Evolutionary conservation across 2,329 filamentous ascomycete species (phyloP).

Genomic region (Cladosporium cucumerinum): DNA sequence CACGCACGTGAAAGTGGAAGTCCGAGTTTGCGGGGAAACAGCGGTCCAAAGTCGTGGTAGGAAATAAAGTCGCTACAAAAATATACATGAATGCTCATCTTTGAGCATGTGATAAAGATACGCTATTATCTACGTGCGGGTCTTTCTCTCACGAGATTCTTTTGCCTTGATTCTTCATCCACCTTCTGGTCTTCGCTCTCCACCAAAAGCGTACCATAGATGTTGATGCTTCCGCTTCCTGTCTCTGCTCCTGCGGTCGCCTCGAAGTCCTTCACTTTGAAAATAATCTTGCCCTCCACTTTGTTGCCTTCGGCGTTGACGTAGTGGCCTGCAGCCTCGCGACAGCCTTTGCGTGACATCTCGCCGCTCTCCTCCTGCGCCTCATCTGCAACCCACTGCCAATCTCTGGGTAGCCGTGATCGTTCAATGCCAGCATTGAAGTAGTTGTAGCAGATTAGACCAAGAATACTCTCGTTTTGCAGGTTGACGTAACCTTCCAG

Average conservation of each 20-base stretch:
- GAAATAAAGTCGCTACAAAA: constrained; percentile 1
- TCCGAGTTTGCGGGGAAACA: not conserved
- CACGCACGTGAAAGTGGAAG: constrained; percentile 4
- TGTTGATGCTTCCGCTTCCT: constrained; percentile 72
- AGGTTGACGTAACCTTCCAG: constrained; percentile 81
- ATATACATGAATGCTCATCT: constrained; percentile 10
- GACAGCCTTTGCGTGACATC: constrained; percentile 11
- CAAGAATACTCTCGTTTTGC: constrained; percentile 84
- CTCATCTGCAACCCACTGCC: constrained; percentile 72
- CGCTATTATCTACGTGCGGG: constrained; percentile 8
- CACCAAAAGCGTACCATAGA: constrained; percentile 82
- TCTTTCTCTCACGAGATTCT: constrained; percentile 20
- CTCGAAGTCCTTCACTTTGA: constrained; percentile 82
- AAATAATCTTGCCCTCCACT: constrained; percentile 67
- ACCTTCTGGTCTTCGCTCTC: constrained; percentile 63
- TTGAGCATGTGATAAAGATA: not conserved
- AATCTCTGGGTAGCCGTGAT: constrained; percentile 68
- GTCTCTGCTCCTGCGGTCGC: constrained; percentile 63
- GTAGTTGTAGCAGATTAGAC: constrained; percentile 82
- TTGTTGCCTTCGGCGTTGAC: constrained; percentile 66
- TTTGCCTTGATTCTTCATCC: constrained; percentile 49
- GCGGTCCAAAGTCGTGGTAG: constrained; percentile 6
- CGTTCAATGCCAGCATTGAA: constrained; percentile 85
- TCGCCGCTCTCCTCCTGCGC: constrained; percentile 41
- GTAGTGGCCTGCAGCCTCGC: constrained; percentile 60